Evolutionary conservation across 805 yeast species (phyloP), one percentile per base, ranked within the genome.

Genomic region (Spathaspora sp.): DNA sequence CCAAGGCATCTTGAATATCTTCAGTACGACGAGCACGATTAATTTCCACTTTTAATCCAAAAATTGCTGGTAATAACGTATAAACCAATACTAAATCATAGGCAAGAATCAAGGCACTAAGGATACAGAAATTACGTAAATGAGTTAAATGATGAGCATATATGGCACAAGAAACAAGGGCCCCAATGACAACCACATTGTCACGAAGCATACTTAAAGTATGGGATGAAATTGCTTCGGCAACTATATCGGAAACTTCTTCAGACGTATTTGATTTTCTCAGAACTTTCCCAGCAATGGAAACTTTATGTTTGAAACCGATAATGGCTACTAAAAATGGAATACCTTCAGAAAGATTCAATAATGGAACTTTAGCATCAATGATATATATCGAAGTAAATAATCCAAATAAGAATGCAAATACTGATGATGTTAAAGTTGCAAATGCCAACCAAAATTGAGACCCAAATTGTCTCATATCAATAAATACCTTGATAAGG

Each of bases 281-380:
- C 59, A 81, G 62, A 20, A 86, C 84, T 45, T 81, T 79, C 18
- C 79, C 71, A 0, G 97, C 86, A 56, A 91, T 77, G 11, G 82
- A 75, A 17, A 89, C 80, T 62, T 92, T 90, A 66, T 89, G 87
- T 65, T 89, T 91, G 70, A 93, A 93, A 1, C 98, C 99, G 63
- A 93, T 82, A 4, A 90, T 85, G 18, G 96, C 90, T 19, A 93
- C 96, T 62, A 93, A 79, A 68, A 93, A 93, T 19, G 99, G 99
- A 45, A 93, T 71, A 32, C 97, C 97, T 71, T 93, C 97, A 52
- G 91, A 81, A 57, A 93, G 75, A 50, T 89, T 82, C 50, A 88
- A 73, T 50, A 89, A 74, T 8, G 96, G 83, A 31, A 93, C 85
- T 48, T 79, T 79, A 45, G 81, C 71, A 35, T 81, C 79, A 46